These are phyloP conservation scores for Papiliotrema terrestris DNA, from an alignment of 1,284 basidiomycete genomes.

Conservation along the genomic window DNA sequence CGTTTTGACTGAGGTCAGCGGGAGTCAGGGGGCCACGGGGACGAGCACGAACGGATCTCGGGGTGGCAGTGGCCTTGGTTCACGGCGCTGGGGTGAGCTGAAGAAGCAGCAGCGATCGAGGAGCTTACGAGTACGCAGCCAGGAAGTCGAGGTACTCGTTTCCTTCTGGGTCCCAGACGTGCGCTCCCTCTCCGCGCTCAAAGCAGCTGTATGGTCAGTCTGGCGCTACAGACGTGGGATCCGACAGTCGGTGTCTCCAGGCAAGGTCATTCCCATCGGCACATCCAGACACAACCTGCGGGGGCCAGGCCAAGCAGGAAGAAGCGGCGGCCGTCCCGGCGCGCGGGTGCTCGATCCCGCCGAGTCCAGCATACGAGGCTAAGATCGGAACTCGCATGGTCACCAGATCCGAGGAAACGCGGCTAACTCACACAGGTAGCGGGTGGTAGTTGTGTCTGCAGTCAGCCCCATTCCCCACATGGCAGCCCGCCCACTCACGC, in stretches of 20 bases:
- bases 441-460: slow-evolving; percentile 80
- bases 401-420: not conserved
- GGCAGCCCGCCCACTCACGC: slow-evolving; percentile 36
- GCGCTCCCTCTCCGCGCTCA: slow-evolving; percentile 81
- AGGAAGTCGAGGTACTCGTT: slow-evolving; percentile 93
- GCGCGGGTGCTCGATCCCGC: no score
- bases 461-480: slow-evolving; percentile 46
- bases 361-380: no score
- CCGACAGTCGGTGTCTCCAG: no score
- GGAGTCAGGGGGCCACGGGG: not conserved
- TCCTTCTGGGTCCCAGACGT: slow-evolving; percentile 95
- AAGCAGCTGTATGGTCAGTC: slow-evolving; percentile 62
- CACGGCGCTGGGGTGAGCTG: slow-evolving; percentile 60
- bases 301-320: no score
- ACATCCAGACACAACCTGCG: no score
- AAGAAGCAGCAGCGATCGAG: no score
- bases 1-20: slow-evolving; percentile 59
- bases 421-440: slow-evolving; percentile 63
- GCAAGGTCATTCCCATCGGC: no score
- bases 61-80: slow-evolving; percentile 97
- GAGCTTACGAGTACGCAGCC: slow-evolving; percentile 86
- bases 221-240: no score
- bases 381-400: no score
- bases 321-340: no score
- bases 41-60: slow-evolving; percentile 37